Base-by-base conservation (phyloP, 2,329 filamentous ascomycete species). In the Cercospora sp. region DNA sequence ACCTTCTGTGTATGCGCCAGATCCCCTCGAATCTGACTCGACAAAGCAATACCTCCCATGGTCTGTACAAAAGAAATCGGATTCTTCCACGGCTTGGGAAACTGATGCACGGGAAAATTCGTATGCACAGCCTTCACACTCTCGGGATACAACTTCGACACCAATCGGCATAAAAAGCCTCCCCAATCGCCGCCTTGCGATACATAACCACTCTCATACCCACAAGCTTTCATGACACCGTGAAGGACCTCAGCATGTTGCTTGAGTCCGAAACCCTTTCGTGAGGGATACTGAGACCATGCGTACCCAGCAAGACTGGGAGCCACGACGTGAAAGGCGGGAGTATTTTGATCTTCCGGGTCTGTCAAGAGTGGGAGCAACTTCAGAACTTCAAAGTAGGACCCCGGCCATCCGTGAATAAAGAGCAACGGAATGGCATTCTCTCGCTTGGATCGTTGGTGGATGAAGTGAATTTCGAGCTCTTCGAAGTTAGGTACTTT, bases 111-210 rank as follows among this genome's bases (percentile, higher is more conserved):
- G 1, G 65, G 59, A 34, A 87, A 84, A 77, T 91, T 90, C 70
- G 89, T 81, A 76, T 91, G 90, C 5, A 82, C 84, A 40, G 87
- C 87, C 71, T 85, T 83, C 70, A 85, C 34, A 84, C 80, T 1
- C 75, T 78, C 0, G 0, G 88, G 86, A 72, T 89, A 91, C 3
- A 85, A 76, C 6, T 84, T 74, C 0, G 85, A 85, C 65, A 92
- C 84, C 21, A 83, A 78, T 9, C 89, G 85, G n/a, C 87, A 88
- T 70, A 92, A 85, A 71, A 84, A 83, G 74, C 83, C 87, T 24
- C 90, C 90, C 89, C 89, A 92, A 74, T 92, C 90, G 30, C 90
- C 90, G 71, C 88, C 89, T 78, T 91, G 80, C 10, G 82, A 79
- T 1, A 80, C 75, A 68, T 89, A 90, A 78, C 87, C 80, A 1